Evolutionary conservation across 73 alveolate species (phyloP).

Genomic region (Durusdinium trenchii): DNA sequence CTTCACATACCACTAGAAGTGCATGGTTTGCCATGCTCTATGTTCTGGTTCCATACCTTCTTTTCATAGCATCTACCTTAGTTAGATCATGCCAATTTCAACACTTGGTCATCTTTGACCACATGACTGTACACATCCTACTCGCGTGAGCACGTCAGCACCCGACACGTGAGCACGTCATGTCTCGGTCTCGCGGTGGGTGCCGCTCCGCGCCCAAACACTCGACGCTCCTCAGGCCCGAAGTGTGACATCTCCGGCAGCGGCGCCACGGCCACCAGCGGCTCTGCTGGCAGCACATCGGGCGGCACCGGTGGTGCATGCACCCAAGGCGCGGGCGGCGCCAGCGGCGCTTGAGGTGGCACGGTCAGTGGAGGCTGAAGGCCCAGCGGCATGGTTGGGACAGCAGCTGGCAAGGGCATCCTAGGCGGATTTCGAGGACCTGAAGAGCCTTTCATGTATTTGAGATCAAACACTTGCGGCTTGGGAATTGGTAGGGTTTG

Average conservation of each 20-base stretch:
- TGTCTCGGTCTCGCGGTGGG: too few relatives aligned
- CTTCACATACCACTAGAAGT: too few relatives aligned
- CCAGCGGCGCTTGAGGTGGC: conserved; percentile 27
- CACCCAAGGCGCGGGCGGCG: conserved; percentile 48
- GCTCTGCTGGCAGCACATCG: conserved; percentile 46
- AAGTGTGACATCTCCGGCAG: conserved; percentile 52
- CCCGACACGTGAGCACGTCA: not conserved
- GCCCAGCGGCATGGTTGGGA: not conserved
- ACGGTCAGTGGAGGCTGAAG: conserved; percentile 1
- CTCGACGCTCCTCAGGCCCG: conserved; percentile 16
- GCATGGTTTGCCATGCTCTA: too few relatives aligned
- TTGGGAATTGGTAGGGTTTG: not conserved
- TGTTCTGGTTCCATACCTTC: too few relatives aligned
- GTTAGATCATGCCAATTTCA: not conserved
- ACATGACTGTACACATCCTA: not conserved
- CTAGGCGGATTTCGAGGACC: not conserved
- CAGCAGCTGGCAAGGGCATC: conserved; percentile 19
- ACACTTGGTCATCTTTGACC: not conserved
- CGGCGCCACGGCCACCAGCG: conserved; percentile 39
- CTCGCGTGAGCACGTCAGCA: not conserved
- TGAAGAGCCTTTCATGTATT: not conserved
- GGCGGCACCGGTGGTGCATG: conserved; percentile 26
- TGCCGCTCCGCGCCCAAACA: too few relatives aligned
- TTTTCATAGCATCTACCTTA: not conserved
- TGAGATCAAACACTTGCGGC: not conserved